Conservation (phyloP, 345 rosid species). For the Citrus hindsii region DNA sequence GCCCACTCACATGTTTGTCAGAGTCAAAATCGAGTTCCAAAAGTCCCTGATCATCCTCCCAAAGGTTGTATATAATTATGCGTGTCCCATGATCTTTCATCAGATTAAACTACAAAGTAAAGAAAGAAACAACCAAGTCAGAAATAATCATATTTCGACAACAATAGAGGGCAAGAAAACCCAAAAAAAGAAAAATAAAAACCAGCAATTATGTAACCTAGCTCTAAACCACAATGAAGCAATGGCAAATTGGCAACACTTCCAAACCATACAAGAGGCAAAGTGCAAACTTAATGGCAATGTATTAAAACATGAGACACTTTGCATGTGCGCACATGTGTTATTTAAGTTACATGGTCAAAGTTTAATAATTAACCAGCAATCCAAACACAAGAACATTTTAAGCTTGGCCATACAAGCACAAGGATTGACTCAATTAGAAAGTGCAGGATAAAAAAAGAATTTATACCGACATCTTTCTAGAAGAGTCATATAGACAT, state of each 20-base stretch:
- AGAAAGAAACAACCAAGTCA: slow-evolving; percentile 9
- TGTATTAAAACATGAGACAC: background rate
- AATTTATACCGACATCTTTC: background rate
- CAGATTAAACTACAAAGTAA: slow-evolving; percentile 52
- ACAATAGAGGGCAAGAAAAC: background rate
- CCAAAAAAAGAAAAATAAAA: slow-evolving; percentile 7
- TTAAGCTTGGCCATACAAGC: background rate
- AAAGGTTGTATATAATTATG: slow-evolving; percentile 79
- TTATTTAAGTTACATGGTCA: background rate
- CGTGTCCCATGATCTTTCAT: slow-evolving; percentile 83
- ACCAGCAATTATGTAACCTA: background rate
- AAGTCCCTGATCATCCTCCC: slow-evolving; percentile 93
- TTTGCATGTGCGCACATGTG: background rate
- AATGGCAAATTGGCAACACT: background rate
- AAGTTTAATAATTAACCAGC: background rate
- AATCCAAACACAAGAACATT: background rate
- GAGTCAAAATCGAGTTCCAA: slow-evolving; percentile 83
- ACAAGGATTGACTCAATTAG: background rate
- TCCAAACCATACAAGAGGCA: background rate
- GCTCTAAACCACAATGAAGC: background rate
- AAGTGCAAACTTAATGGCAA: background rate
- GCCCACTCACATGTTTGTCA: slow-evolving; percentile 58
- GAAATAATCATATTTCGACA: background rate
- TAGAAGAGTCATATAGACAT: background rate
- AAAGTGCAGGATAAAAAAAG: background rate